Base-by-base conservation (phyloP, 2,329 filamentous ascomycete species). In the Nannizzia gypsea region DNA sequence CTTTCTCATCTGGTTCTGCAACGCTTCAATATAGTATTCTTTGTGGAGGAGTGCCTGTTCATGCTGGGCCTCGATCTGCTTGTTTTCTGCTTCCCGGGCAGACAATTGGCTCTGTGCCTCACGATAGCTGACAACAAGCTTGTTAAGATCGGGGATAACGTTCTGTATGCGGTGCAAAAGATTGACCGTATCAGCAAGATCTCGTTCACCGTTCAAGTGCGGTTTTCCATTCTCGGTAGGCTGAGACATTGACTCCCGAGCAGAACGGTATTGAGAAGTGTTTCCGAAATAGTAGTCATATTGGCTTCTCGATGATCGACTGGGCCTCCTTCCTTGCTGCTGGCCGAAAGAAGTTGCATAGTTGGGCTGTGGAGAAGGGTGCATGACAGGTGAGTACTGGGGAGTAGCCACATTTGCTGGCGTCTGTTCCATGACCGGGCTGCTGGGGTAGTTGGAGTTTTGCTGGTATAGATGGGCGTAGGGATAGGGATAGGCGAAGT, bases 41-140 rank as follows among this genome's bases (percentile, higher is more conserved):
- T 81, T 81, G 58, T 74, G 74, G 68, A 77, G 76, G 38, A 81
- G 66, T 31, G 74, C 75, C 62, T 81, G 77, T 56, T 79, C 74
- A 62, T 81, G 77, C 61, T 80, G 77, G 46, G 69, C 70, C 61
- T 77, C 73, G 20, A 77, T 71, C 61, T 80, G 74, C 59, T 76
- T 78, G 62, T 79, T 75, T 56, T 79, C 71, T 31, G 77, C 75
- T 62, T 81, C 79, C 15, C 78, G 74, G 34, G 74, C 72, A 28
- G 73, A 74, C 9, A 81, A 71, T 65, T 80, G 78, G 57, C 70
- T 76, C 60, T 80, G 77, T 2, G 77, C 78, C 59, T 77, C 76
- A 62, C 77, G 79, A 68, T 80, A 81, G 54, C 76, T 75, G 60
- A 70, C 67, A 31, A 75, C 67, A 56, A 76, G 68, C 54, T 72